Conservation (phyloP, 2,329 filamentous ascomycete species). For the Daldinia eschscholtzii region DNA sequence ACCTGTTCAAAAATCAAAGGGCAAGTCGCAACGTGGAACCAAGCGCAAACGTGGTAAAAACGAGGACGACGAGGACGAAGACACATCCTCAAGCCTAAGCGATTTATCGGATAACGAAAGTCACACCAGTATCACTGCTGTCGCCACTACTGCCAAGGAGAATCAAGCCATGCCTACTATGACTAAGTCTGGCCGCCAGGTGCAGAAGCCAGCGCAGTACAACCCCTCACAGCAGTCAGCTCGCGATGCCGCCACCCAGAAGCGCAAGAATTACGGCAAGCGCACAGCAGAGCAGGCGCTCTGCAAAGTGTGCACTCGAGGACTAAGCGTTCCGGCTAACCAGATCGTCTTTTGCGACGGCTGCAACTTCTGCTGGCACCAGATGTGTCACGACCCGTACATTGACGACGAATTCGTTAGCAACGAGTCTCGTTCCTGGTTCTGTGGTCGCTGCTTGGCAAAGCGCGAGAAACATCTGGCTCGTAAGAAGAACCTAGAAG, state of each 20-base stretch:
- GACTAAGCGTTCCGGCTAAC: slow-evolving; percentile 78
- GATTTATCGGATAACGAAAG: slow-evolving; percentile 50
- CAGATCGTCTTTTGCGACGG: slow-evolving; percentile 88
- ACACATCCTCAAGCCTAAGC: slow-evolving; percentile 46
- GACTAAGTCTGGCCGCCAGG: slow-evolving; percentile 81
- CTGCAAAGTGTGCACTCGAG: slow-evolving; percentile 79
- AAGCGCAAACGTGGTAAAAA: slow-evolving; percentile 55
- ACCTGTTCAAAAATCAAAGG: slow-evolving; percentile 36
- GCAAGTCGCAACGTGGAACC: slow-evolving; percentile 42
- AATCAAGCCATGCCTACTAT: slow-evolving; percentile 70
- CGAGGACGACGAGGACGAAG: slow-evolving; percentile 41
- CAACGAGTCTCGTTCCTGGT: slow-evolving; percentile 77
- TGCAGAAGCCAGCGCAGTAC: slow-evolving; percentile 74
- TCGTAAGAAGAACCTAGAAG: slow-evolving; percentile 55
- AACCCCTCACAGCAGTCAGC: slow-evolving; percentile 64
- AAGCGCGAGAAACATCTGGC: slow-evolving; percentile 61
- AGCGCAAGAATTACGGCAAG: slow-evolving; percentile 65
- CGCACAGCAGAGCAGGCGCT: slow-evolving; percentile 71
- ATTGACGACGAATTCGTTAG: slow-evolving; percentile 78
- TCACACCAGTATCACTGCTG: slow-evolving; percentile 15
- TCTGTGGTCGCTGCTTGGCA: slow-evolving; percentile 71
- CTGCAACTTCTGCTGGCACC: slow-evolving; percentile 84
- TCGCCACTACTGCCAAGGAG: slow-evolving; percentile 35
- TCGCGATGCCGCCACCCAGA: slow-evolving; percentile 45
- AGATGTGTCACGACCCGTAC: slow-evolving; percentile 81